Evolutionary conservation across 345 rosid species (phyloP), one percentile per base, ranked within the genome.

Genomic region (Ceriops tagal): DNA sequence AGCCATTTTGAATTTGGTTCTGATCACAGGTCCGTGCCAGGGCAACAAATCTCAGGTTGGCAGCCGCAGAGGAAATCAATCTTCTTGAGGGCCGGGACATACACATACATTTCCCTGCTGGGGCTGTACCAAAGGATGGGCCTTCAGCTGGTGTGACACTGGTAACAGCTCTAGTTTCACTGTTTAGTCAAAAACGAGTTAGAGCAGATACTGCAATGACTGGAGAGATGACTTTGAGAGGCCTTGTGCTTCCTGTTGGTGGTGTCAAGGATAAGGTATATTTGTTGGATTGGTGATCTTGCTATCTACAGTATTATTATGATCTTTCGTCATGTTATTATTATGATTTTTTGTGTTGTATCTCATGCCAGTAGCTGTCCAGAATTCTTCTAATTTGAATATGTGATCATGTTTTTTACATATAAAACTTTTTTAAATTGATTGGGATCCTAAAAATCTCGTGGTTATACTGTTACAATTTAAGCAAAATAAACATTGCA

Each of bases 191-290:
- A 81, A 90, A 82, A 85, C 85, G 88, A 72, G 91, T 85, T 32
- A 86, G 99, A 84, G 93, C 97, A 72, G 97, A 92, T 80, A 95
- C 99, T 62, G 98, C 99, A 76, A 95, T 95, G 99, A 95, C 99
- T 0, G 99, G 99, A 53, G 99, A 95, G 81, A 95, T 92, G 91
- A 95, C 99, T 52, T 75, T 95, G 86, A 84, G 98, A 78, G 99
- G 99, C 66, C 96, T 95, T 34, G 92, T 95, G 52, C 84, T 95
- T 67, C 99, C 99, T 27, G 99, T 95, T 76, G 99, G 99, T 30
- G 99, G 99, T 61, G 71, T 95, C 72, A 95, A 95, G 85, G 99
- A 95, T 62, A 95, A 95, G 96, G 99, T 88, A 77, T 51, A 28
- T 39, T 19, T 16, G 19, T 61, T 34, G 72, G 20, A 10, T 68